phyloP scores from a whole-genome alignment of 2,329 filamentous ascomycete genomes.

The Neurospora crassa region DNA sequence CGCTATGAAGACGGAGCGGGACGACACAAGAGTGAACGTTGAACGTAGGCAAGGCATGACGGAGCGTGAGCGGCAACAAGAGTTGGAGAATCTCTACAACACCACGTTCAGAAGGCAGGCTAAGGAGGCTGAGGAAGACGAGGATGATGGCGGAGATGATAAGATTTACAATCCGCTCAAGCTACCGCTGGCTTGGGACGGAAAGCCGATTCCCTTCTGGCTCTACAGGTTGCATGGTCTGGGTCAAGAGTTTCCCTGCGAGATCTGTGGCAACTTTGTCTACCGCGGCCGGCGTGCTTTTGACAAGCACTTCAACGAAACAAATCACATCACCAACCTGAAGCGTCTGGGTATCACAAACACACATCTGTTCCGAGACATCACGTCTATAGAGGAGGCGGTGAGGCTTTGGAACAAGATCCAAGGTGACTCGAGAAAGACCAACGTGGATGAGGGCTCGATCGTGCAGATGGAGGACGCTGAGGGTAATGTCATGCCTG shows the following conservation, averaged over 20 bases:
- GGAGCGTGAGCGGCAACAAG: constrained; percentile 86
- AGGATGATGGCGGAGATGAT: constrained; percentile 70
- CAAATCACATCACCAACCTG: constrained; percentile 83
- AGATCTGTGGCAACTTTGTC: constrained; percentile 97
- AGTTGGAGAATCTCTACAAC: constrained; percentile 75
- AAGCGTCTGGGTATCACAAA: constrained; percentile 92
- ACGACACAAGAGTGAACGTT: constrained; percentile 86
- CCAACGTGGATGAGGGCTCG: constrained; percentile 65
- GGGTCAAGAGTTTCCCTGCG: constrained; percentile 89
- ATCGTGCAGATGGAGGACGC: constrained; percentile 98
- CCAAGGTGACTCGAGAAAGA: constrained; percentile 71
- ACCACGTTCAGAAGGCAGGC: constrained; percentile 34
- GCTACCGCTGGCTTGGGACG: constrained; percentile 91
- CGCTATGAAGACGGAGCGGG: constrained; percentile 76
- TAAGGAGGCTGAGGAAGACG: constrained; percentile 51
- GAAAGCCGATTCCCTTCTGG: constrained; percentile 98
- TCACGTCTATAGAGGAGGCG: constrained; percentile 85
- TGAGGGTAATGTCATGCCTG: constrained; percentile 97
- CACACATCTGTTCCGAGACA: constrained; percentile 84
- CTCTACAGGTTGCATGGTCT: constrained; percentile 93
- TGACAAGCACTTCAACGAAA: constrained; percentile 97
- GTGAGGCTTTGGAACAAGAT: constrained; percentile 88
- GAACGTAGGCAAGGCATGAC: constrained; percentile 98
- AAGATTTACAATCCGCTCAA: constrained; percentile 96
- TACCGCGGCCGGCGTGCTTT: constrained; percentile 96